Evolutionary conservation across 2,329 filamentous ascomycete genomes (phyloP), one percentile per base, ranked within the genome.

Genomic region (Xylariaceae sp.): DNA sequence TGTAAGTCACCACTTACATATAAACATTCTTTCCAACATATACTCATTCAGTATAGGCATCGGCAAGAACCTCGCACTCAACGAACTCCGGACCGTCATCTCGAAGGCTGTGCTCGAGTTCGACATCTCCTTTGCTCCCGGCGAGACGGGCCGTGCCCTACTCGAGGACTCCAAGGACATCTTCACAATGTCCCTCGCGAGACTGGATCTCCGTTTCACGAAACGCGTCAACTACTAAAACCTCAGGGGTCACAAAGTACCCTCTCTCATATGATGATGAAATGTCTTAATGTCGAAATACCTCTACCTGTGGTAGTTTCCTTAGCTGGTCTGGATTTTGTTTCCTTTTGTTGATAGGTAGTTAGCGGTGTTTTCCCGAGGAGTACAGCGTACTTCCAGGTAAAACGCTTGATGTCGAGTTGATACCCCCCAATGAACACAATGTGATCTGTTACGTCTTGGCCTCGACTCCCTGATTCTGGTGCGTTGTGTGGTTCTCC

Each of bases 41-140:
- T 42, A 42, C 37, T 42, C 1, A 42, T 42, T 3, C 37, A 42
- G 15, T 51, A 15, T 17, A 64, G 62, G 62, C 50, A 65, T 64
- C 35, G 64, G 62, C n/a, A 62, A 60, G 49, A 62, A 62, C 39
- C 37, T 65, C n/a, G 64, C 62, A 1, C 56, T 64, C 4, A 62
- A 62, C 44, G 62, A 64, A 53, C 37, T 65, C 47, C 55, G 64
- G 17, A 58, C 52, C 15, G 60, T 63, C 47, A 61, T 64, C 45
- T 59, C 62, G 7, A 64, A 62, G 51, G 18, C 63, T 48, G 60
- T 65, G 15, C 62, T 63, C 18, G 58, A 63, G 45, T 65, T 64
- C 8, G 60, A 64, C 47, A 55, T 65, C 15, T 15, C 35, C 17
- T 59, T 65, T 47, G 58, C 60, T 3, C 53, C 60, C 1, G 60